Evolutionary conservation across 176 grass and related monocot genomes (phyloP).

Genomic region (Dactylis glomerata): DNA sequence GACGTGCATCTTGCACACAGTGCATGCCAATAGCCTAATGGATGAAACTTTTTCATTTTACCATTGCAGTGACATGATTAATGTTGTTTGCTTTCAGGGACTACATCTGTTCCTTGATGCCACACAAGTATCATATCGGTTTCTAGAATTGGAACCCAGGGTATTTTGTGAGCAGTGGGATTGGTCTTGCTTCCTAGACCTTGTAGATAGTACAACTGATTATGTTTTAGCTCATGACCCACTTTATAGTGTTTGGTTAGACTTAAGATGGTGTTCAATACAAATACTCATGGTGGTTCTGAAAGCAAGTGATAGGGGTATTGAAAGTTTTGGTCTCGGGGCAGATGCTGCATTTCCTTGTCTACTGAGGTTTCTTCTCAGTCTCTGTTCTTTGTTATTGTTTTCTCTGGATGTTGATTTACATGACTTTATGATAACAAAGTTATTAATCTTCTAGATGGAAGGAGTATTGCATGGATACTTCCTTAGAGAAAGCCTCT

Average conservation of each 20-base stretch:
- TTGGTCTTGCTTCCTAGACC: constrained; percentile 84
- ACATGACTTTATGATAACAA: not conserved
- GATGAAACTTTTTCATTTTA: not conserved
- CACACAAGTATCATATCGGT: constrained; percentile 65
- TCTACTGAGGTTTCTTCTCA: constrained; percentile 62
- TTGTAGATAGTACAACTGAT: constrained; percentile 47
- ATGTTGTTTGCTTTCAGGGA: constrained; percentile 50
- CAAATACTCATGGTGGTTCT: constrained; percentile 73
- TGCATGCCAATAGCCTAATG: not conserved
- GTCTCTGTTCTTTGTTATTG: constrained; percentile 6
- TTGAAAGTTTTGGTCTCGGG: constrained; percentile 65
- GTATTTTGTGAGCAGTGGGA: constrained; percentile 81
- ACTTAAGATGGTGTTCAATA: constrained; percentile 76
- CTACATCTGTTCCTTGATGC: constrained; percentile 54
- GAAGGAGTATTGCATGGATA: constrained; percentile 78
- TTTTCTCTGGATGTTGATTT: constrained; percentile 21
- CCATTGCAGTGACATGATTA: constrained; percentile 3
- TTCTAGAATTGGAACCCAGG: constrained; percentile 67
- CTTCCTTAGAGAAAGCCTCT: constrained; percentile 88
- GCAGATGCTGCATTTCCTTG: constrained; percentile 68
- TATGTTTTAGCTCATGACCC: constrained; percentile 39
- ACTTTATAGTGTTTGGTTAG: constrained; percentile 34
- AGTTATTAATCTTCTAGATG: constrained; percentile 51
- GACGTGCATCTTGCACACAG: not conserved
- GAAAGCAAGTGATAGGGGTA: constrained; percentile 64